Percentiles rank a stretch among this genome's conserved stretches.
phyloP scores from a whole-genome alignment of 1,284 basidiomycete species.

The Vanrija sp. region DNA sequence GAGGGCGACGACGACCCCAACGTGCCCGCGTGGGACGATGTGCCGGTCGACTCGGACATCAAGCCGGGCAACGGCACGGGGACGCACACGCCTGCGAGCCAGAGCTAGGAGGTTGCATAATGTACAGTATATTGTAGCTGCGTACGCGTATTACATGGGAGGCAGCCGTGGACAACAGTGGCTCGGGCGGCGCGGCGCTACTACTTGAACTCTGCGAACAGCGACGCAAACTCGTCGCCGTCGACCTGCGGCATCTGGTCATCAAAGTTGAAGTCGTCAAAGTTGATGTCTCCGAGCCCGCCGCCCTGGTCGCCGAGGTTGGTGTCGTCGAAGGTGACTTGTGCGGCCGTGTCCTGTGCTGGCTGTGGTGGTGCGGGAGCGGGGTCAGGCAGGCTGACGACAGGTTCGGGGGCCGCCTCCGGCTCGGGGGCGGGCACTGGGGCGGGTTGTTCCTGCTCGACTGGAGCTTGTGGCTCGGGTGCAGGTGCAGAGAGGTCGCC shows the following conservation, averaged over 20 bases:
- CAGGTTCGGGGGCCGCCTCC: neutral
- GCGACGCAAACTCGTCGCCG: slow-evolving; percentile 30
- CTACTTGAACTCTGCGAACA: slow-evolving; percentile 36
- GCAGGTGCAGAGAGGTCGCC: too few relatives aligned
- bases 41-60: slow-evolving; percentile 10
- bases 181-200: neutral
- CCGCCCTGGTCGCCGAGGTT: slow-evolving; percentile 8
- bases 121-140: slow-evolving; percentile 3
- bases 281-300: slow-evolving; percentile 22
- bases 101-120: neutral
- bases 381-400: neutral
- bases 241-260: slow-evolving; percentile 29
- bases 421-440: neutral
- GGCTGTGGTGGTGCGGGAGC: neutral
- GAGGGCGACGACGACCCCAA: slow-evolving; percentile 32
- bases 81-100: neutral
- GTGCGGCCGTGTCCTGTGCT: neutral
- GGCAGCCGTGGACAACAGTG: neutral
- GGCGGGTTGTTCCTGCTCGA: neutral
- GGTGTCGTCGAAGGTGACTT: neutral
- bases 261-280: slow-evolving; percentile 39
- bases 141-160: neutral
- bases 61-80: neutral
- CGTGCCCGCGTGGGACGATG: slow-evolving; percentile 41
- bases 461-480: neutral